Percentiles rank a stretch among this genome's conserved stretches.
Conservation (phyloP, 2,329 filamentous ascomycete species). For the Cordyceps javanica region DNA sequence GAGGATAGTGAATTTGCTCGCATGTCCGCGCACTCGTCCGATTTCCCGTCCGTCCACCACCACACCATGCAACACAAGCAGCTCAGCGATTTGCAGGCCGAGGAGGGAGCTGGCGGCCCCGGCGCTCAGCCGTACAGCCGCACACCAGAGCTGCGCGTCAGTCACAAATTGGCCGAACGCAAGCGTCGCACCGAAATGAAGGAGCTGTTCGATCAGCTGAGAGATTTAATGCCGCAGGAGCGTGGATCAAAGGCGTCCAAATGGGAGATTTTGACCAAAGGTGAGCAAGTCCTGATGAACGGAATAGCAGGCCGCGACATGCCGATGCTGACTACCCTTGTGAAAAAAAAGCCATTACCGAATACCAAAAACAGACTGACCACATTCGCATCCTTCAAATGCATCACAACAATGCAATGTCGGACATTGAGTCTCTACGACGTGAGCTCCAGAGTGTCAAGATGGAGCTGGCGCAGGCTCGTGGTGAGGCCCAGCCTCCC, state of each 20-base stretch:
- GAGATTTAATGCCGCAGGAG: constrained; percentile 72
- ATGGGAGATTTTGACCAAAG: constrained; percentile 83
- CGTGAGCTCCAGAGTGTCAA: constrained; percentile 42
- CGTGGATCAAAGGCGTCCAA: constrained; percentile 81
- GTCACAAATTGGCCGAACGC: constrained; percentile 78
- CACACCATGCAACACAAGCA: constrained; percentile 72
- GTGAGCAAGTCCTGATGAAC: constrained; percentile 38
- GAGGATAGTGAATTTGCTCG: constrained; percentile 55
- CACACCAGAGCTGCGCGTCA: constrained; percentile 74
- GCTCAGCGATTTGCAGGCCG: constrained; percentile 58
- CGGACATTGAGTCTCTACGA: constrained; percentile 43
- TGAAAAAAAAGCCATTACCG: constrained; percentile 54
- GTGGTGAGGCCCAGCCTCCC: constrained; percentile 23
- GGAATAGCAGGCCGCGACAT: background rate
- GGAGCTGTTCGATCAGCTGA: constrained; percentile 73
- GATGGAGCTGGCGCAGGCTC: constrained; percentile 43
- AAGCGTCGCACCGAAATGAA: constrained; percentile 87
- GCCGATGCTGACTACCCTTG: background rate
- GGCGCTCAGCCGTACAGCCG: constrained; percentile 72
- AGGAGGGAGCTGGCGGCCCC: constrained; percentile 44
- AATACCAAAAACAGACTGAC: constrained; percentile 51
- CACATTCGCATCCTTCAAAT: constrained; percentile 39
- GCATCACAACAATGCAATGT: constrained; percentile 35
- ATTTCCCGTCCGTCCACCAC: constrained; percentile 60
- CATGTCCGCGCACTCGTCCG: constrained; percentile 44